Percentiles rank a stretch among this genome's conserved stretches.
These are phyloP conservation scores for Pilasporangium apinafurcum DNA, from an alignment of 352 stramenopile genomes.

Conservation along the genomic window DNA sequence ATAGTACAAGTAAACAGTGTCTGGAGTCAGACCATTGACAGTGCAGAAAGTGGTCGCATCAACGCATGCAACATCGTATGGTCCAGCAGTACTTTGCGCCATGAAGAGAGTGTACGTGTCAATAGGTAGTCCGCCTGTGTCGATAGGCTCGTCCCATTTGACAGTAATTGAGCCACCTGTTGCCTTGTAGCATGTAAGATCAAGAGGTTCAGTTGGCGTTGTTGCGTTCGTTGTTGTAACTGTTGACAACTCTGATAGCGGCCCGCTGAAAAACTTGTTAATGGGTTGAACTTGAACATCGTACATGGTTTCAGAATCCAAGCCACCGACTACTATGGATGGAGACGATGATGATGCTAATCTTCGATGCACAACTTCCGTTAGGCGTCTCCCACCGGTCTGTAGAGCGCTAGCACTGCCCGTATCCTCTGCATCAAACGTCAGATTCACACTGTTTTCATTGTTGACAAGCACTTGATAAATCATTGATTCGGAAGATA, in stretches of 20 bases:
- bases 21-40: constrained; percentile 17
- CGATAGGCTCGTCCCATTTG: constrained; percentile 25
- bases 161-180: constrained; percentile 36
- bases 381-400: constrained; percentile 9
- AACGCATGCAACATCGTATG: constrained; percentile 15
- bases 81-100: constrained; percentile 1
- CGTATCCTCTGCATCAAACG: constrained; percentile 16
- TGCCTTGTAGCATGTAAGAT: constrained; percentile 2
- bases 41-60: constrained; percentile 15
- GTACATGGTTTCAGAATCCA: constrained; percentile 51
- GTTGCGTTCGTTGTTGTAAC: constrained; percentile 27
- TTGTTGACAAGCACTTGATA: constrained; percentile 46
- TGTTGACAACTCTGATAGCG: constrained; percentile 15
- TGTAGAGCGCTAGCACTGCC: neutral
- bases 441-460: constrained; percentile 26
- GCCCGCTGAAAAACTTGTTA: constrained; percentile 20
- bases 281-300: constrained; percentile 32
- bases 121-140: constrained; percentile 38
- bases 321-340: constrained; percentile 23
- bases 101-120: constrained; percentile 28
- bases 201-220: constrained; percentile 16
- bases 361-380: constrained; percentile 1
- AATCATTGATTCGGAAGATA: constrained; percentile 16
- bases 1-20: constrained; percentile 35
- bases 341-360: neutral